These are phyloP conservation scores for Paxillus ammoniavirescens DNA, from an alignment of 768 basidiomycete genomes.

Conservation along the genomic window DNA sequence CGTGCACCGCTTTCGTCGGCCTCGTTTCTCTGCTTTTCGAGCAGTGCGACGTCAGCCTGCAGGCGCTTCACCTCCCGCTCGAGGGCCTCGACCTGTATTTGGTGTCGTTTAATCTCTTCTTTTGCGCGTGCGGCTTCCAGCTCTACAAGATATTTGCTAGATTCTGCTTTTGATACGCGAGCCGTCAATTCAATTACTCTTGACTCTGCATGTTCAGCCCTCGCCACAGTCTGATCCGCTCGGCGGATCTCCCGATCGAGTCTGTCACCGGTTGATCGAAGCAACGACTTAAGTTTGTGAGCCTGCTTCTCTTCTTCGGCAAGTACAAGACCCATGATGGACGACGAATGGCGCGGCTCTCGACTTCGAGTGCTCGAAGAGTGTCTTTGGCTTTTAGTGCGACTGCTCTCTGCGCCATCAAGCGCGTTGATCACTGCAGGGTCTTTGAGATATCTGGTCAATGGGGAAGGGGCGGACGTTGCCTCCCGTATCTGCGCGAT, in stretches of 20 bases:
- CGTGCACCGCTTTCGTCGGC: slow-evolving; percentile 44
- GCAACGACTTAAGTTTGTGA: slow-evolving; percentile 51
- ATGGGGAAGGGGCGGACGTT: slow-evolving; percentile 43
- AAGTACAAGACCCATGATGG: slow-evolving; percentile 43
- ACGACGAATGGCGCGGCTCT: slow-evolving; percentile 34
- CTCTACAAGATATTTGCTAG: slow-evolving; percentile 38
- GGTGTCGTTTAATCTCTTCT: slow-evolving; percentile 47
- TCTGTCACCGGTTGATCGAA: slow-evolving; percentile 50
- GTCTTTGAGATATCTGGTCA: slow-evolving; percentile 44
- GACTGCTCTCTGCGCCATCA: slow-evolving; percentile 29
- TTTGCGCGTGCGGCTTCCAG: slow-evolving; percentile 39
- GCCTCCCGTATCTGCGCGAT: slow-evolving; percentile 43
- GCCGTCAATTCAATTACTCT: slow-evolving; percentile 40
- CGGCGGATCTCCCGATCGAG: slow-evolving; percentile 57
- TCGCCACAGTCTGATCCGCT: slow-evolving; percentile 48
- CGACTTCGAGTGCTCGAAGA: slow-evolving; percentile 40
- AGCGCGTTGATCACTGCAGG: slow-evolving; percentile 38
- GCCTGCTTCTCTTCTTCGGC: slow-evolving; percentile 58
- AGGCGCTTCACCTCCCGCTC: slow-evolving; percentile 44
- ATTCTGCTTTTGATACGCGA: slow-evolving; percentile 41
- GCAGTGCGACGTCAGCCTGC: slow-evolving; percentile 25
- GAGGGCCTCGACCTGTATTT: slow-evolving; percentile 45
- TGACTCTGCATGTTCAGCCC: slow-evolving; percentile 53
- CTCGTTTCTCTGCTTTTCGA: slow-evolving; percentile 38
- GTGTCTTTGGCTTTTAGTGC: slow-evolving; percentile 26